Conservation (phyloP, 148 eudicot genomes). For the Rheum nobile region DNA sequence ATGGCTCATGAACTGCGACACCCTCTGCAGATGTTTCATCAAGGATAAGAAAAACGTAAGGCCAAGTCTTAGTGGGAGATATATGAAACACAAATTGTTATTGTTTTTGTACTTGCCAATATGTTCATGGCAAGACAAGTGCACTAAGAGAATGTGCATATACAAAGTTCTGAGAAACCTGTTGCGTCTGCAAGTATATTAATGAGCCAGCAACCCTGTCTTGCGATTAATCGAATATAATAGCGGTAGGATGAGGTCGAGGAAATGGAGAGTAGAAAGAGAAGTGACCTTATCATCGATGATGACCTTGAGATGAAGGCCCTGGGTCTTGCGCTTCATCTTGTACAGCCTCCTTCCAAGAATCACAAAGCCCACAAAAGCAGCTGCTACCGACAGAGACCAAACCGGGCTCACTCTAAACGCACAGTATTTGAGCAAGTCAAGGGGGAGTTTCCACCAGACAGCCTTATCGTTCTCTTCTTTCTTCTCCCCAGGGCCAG, state of each 20-base stretch:
- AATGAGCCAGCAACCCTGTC: neutral
- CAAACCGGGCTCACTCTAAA: conserved; percentile 68
- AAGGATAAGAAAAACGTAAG: neutral
- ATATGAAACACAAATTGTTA: neutral
- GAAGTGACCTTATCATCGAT: conserved; percentile 73
- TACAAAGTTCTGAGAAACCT: neutral
- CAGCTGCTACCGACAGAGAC: conserved; percentile 83
- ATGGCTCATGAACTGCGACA: conserved; percentile 77
- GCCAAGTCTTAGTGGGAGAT: neutral
- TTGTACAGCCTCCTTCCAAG: conserved; percentile 53
- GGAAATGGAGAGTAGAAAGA: neutral
- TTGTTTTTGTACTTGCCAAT: neutral
- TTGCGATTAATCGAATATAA: too few relatives aligned
- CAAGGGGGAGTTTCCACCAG: conserved; percentile 90
- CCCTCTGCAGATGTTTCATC: conserved; percentile 54
- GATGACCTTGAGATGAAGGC: conserved; percentile 46
- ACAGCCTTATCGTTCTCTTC: conserved; percentile 22
- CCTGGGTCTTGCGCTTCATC: conserved; percentile 61
- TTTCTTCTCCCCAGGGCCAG: conserved; percentile 8
- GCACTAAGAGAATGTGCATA: neutral
- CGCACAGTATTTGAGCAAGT: conserved; percentile 54
- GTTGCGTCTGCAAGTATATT: neutral
- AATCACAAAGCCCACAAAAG: conserved; percentile 59
- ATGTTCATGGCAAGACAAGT: neutral
- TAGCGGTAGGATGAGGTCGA: too few relatives aligned